Percentiles rank a stretch among this genome's conserved stretches.
These are phyloP conservation scores for Rhizophora apiculata DNA, from an alignment of 345 rosid genomes.

Conservation along the genomic window DNA sequence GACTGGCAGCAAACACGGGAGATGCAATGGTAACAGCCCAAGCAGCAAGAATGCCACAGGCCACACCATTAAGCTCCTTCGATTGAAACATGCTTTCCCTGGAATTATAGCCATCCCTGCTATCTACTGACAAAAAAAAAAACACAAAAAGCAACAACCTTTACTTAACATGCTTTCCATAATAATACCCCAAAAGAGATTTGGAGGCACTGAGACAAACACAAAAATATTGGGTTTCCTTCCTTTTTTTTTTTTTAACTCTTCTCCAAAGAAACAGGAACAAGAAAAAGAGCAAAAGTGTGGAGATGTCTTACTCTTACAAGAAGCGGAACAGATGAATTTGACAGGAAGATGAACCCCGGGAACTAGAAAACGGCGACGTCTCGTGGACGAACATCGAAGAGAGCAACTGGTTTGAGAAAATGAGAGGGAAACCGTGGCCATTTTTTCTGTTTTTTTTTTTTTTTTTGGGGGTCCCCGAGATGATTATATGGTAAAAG, in stretches of 20 bases:
- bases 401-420: constrained; percentile 20
- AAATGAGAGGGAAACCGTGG: constrained; percentile 40
- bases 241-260: neutral
- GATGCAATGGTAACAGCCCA: constrained; percentile 62
- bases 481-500: too few relatives aligned
- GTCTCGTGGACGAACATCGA: constrained; percentile 14
- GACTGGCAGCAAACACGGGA: constrained; percentile 76
- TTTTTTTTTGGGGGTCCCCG: too few relatives aligned
- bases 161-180: neutral
- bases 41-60: constrained; percentile 73
- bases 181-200: neutral
- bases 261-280: neutral
- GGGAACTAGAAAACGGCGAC: constrained; percentile 20
- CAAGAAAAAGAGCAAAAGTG: neutral
- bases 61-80: constrained; percentile 54
- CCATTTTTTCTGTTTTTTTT: constrained; percentile 28
- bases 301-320: constrained; percentile 21
- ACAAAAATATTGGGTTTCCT: too few relatives aligned
- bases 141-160: neutral
- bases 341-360: constrained; percentile 28
- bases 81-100: constrained; percentile 31
- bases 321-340: constrained; percentile 57
- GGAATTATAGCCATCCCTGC: constrained; percentile 22
- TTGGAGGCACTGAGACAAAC: neutral
- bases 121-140: constrained; percentile 30